Base-by-base conservation (phyloP, 257 asterid species). In the Hygrophila difformis region DNA sequence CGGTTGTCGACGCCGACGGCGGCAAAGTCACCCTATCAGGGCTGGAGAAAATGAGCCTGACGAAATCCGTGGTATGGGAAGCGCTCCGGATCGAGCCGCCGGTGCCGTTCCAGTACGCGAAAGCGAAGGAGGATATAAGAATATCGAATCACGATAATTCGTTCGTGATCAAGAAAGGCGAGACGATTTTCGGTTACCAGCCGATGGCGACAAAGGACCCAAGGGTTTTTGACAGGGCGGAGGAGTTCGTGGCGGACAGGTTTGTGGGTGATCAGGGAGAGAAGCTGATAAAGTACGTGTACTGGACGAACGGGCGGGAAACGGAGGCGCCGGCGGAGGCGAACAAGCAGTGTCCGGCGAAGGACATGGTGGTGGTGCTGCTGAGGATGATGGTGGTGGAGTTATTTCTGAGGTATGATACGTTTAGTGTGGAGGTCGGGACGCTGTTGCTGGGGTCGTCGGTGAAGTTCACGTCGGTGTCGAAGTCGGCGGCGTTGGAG, bases 251-350 rank as follows among this genome's bases (percentile, higher is more conserved):
- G 2, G 52, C 84, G 40, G 78, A 69, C 19, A 37, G 88, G 35
- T 78, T 78, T n/a, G 3, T 78, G 8, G 81, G 88, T 0, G 77
- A 73, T 1, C 64, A 53, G 6, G 88, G 81, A 0, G 78, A 69
- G 61, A 65, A 59, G 56, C 12, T 71, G 20, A 47, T 78, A 72
- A 66, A 59, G 41, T 70, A 78, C 18, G 84, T 78, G 18, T 15
- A 74, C 1, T 78, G 88, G 88, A 71, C 84, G 0, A 78, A 78
- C 44, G 88, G 88, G 11, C 72, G 70, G 6, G 88, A 78, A 59
- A 66, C 71, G 10, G 81, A 65, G 17, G 60, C 28, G 3, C 68
- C 88, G 3, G 63, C 55, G 11, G 40, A 71, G 1, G 40, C 40
- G 16, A 64, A 78, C 41, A 78, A 78, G n/a, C 88, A 78, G 43